These are phyloP conservation scores for Ceratocystis papillata DNA, from an alignment of 2,329 filamentous ascomycete genomes.

Conservation along the genomic window DNA sequence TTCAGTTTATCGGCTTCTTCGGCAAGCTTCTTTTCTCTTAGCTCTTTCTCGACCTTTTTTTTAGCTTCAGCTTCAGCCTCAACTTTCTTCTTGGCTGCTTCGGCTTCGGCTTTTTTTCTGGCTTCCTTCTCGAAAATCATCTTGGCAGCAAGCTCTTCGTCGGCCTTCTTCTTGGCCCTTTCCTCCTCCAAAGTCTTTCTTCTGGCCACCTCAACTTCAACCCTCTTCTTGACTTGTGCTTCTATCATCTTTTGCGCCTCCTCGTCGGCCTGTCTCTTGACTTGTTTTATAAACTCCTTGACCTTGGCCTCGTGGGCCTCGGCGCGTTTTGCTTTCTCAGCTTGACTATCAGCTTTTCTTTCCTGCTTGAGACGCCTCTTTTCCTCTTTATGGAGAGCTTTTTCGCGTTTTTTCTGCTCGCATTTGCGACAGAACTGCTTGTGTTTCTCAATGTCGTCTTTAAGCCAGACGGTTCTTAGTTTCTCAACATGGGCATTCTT, in stretches of 20 bases:
- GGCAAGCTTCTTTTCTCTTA: background rate
- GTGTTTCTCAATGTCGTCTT: background rate
- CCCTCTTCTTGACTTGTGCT: slow-evolving; percentile 1
- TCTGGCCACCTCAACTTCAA: background rate
- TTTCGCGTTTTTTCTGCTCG: background rate
- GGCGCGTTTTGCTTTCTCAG: background rate
- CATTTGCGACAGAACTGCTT: background rate
- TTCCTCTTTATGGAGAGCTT: background rate
- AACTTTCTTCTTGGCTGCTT: background rate
- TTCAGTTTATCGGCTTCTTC: background rate
- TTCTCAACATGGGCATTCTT: background rate
- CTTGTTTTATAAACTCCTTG: background rate
- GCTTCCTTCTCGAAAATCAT: background rate
- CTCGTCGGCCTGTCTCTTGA: background rate
- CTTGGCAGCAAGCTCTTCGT: background rate
- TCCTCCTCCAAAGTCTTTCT: background rate
- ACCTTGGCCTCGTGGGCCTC: slow-evolving; percentile 5
- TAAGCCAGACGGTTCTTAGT: background rate
- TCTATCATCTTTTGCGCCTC: background rate
- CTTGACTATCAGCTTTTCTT: background rate
- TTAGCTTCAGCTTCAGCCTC: background rate
- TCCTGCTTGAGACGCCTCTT: background rate
- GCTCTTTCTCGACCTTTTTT: background rate
- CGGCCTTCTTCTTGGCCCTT: background rate
- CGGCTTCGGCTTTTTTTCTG: background rate